Evolutionary conservation across 2,329 filamentous ascomycete genomes (phyloP).

Genomic region (Monilinia aucupariae): DNA sequence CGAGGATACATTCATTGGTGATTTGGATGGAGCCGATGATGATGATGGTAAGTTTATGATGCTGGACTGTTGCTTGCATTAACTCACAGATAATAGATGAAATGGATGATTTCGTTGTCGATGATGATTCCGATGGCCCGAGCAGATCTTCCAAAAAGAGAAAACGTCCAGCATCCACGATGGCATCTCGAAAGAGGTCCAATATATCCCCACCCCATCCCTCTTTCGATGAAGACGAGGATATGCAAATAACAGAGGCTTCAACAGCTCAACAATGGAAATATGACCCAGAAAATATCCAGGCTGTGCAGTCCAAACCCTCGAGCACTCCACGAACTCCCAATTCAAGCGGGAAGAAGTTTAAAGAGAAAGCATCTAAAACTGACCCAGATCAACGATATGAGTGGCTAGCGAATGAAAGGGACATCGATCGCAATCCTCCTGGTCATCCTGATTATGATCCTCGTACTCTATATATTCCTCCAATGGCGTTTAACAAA

Average conservation of each 20-base stretch:
- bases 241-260: slow-evolving; percentile 50
- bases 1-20: slow-evolving; percentile 60
- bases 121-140: slow-evolving; percentile 72
- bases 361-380: slow-evolving; percentile 64
- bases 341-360: slow-evolving; percentile 33
- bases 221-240: slow-evolving; percentile 42
- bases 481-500: slow-evolving; percentile 68
- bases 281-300: slow-evolving; percentile 56
- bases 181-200: slow-evolving; percentile 56
- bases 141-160: slow-evolving; percentile 59
- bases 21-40: slow-evolving; percentile 54
- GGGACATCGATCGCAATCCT: slow-evolving; percentile 77
- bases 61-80: not conserved
- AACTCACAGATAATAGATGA: slow-evolving; percentile 45
- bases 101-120: slow-evolving; percentile 79
- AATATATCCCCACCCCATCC: slow-evolving; percentile 48
- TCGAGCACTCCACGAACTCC: slow-evolving; percentile 37
- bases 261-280: slow-evolving; percentile 83
- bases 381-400: slow-evolving; percentile 83
- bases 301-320: slow-evolving; percentile 45
- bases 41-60: slow-evolving; percentile 44
- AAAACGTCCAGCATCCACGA: slow-evolving; percentile 49
- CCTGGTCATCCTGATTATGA: slow-evolving; percentile 83
- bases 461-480: slow-evolving; percentile 84
- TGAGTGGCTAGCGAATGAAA: slow-evolving; percentile 79